A percentile compares a stretch with the other conserved stretches of the same genome.
phyloP scores from a whole-genome alignment of 345 rosid genomes.

The Populus alba region DNA sequence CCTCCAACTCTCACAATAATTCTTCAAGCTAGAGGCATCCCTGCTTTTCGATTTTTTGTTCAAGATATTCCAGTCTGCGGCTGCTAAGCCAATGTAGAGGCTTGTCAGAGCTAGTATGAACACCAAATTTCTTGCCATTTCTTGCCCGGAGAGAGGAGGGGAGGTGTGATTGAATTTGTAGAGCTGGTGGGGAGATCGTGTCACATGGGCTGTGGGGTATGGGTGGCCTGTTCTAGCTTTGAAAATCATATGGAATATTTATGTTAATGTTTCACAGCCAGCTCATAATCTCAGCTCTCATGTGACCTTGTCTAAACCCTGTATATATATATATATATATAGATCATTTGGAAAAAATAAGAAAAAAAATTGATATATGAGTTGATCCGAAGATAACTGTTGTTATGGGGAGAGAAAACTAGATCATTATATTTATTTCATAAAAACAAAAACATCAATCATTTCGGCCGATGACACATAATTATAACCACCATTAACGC shows the following conservation, averaged over 20 bases:
- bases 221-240: background rate
- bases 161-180: background rate
- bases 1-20: conserved; percentile 80
- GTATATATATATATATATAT: no score
- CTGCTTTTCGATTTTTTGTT: conserved; percentile 20
- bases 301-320: no score
- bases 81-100: conserved; percentile 35
- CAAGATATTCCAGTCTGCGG: conserved; percentile 67
- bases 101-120: conserved; percentile 29
- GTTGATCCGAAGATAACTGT: no score
- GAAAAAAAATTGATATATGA: no score
- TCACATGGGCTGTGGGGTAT: conserved; percentile 26
- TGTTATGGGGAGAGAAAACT: no score
- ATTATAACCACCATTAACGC: background rate
- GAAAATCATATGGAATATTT: conserved; percentile 2
- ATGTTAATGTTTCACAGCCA: conserved; percentile 18
- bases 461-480: no score
- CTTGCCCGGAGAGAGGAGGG: background rate
- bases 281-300: conserved; percentile 6
- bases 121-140: conserved; percentile 35
- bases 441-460: no score
- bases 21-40: conserved; percentile 28
- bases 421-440: no score
- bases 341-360: no score
- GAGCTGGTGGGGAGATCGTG: background rate